Percentiles rank a stretch among this genome's conserved stretches.
These are phyloP conservation scores for Lentithecium fluviatile DNA, from an alignment of 495 filamentous ascomycete species.

Conservation along the genomic window DNA sequence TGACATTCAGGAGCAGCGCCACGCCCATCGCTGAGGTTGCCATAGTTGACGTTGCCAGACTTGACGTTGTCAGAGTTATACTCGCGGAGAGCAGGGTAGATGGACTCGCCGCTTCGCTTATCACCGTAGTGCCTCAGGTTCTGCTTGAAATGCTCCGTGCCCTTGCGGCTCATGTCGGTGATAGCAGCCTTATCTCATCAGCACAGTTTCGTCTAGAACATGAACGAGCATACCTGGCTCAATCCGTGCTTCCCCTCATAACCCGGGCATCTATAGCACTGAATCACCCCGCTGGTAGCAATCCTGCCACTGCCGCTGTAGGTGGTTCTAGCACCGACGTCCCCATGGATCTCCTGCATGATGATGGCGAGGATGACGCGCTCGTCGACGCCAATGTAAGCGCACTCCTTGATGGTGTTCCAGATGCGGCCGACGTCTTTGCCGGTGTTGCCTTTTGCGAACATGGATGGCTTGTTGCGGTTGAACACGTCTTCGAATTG, in stretches of 20 bases:
- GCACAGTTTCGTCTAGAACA: conserved; percentile 4
- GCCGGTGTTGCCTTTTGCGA: conserved; percentile 39
- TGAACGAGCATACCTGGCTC: conserved; percentile 43
- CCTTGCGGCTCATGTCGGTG: conserved; percentile 44
- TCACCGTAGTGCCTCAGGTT: conserved; percentile 41
- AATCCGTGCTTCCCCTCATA: conserved; percentile 35
- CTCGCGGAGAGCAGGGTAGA: conserved; percentile 46
- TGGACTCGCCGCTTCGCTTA: conserved; percentile 38
- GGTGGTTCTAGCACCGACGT: conserved; percentile 45
- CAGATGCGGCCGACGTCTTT: conserved; percentile 44
- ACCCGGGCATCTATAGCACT: conserved; percentile 39
- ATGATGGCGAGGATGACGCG: conserved; percentile 49
- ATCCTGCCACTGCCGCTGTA: conserved; percentile 38
- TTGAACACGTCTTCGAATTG: conserved; percentile 45
- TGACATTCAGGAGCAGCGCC: conserved; percentile 46
- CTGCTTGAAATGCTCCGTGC: conserved; percentile 44
- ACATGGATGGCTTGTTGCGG: conserved; percentile 42
- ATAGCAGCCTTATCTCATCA: conserved; percentile 36
- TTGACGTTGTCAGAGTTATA: conserved; percentile 49
- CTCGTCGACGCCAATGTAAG: conserved; percentile 45
- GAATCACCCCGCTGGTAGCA: conserved; percentile 44
- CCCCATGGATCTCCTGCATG: conserved; percentile 49
- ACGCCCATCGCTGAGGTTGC: conserved; percentile 42
- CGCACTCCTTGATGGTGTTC: conserved; percentile 38
- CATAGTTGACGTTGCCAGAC: conserved; percentile 41